Base-by-base conservation (phyloP, 768 basidiomycete genomes). In the Boletus speciosus region DNA sequence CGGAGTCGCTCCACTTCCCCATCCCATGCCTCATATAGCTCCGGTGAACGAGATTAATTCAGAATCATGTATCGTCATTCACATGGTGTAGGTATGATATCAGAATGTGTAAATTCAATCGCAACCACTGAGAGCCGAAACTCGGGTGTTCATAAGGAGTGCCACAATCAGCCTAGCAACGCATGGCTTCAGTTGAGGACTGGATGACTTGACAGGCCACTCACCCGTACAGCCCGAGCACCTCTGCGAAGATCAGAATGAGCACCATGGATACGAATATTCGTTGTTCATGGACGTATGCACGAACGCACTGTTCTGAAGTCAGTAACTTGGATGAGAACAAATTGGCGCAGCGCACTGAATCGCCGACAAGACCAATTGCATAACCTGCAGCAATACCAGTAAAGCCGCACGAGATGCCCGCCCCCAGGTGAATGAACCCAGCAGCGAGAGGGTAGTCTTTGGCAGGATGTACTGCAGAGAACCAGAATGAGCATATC, bases 231-330 rank as follows among this genome's bases (percentile, higher is more conserved):
- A 96, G 71, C 36, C 94, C 94, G 54, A 97, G 75, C 23, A 97
- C 94, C 71, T 96, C 93, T 7, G 85, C 86, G 61, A 93, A 93
- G 60, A 93, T 93, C 66, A 98, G 84, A 59, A 98, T 95, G 39
- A 98, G 84, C 19, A 98, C 93, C 95, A 98, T 98, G 7, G 87
- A 79, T 21, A 98, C 95, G 67, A 95, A 98, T 27, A 98, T 84
- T 68, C 84, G 87, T 57, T 86, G 86, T 74, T 97, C 94, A 63
- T 93, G 82, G 25, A 97, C 82, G 66, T 93, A 97, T 57, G 92
- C 92, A 54, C 93, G 82, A 15, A 94, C 92, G 63, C 92, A 94
- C 90, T 94, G 59, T 11, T 14, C 11, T 11, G 1, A 35, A 19
- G 16, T 68, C 32, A 65, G 52, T 34, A 32, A 19, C 46, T 50